Base-by-base conservation (phyloP, 108 stramenopile genomes). In the Epithemia pelagica region DNA sequence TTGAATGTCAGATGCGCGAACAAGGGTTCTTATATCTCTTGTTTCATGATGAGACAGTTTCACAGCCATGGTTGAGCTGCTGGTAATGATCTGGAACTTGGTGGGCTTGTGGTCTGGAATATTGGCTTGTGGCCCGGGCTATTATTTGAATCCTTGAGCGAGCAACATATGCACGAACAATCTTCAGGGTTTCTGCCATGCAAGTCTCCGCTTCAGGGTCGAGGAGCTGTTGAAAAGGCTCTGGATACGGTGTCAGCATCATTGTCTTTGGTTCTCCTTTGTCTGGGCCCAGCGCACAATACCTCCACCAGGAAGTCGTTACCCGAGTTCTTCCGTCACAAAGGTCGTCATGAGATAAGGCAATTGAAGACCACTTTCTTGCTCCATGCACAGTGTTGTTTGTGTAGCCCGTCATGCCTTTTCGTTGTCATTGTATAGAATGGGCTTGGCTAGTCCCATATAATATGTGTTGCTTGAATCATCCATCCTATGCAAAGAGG, bases 241-340 rank as follows among this genome's bases (percentile, higher is more conserved):
- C 74, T 26, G 99, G 99, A 71, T 90, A 99, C 58, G 84, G 69
- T 0, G 96, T 89, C 65, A 99, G 62, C 97, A 99, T 99, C 82
- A 99, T 98, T 31, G 96, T 79, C 56, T 82, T 59, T 0, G 90
- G 69, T 63, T 97, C 97, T 32, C 67, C 61, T 30, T 81, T 77
- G 53, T 93, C 95, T 28, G 94, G n/a, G n/a, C n/a, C n/a, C n/a
- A n/a, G n/a, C n/a, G n/a, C n/a, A n/a, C 76, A 24, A 83, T 91
- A 24, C 96, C 95, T 30, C 97, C 86, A 32, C 95, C 95, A 55
- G 99, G 99, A n/a, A 99, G 84, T 60, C 99, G 86, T 72, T 99
- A 97, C 99, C 99, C 98, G 20, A 99, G 84, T 76, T 99, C 99
- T 79, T 99, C 99, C 3, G 97, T 98, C n/a, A 99, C 94, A 75